Conservation (phyloP, 768 basidiomycete genomes). For the Tulasnella sp. region DNA sequence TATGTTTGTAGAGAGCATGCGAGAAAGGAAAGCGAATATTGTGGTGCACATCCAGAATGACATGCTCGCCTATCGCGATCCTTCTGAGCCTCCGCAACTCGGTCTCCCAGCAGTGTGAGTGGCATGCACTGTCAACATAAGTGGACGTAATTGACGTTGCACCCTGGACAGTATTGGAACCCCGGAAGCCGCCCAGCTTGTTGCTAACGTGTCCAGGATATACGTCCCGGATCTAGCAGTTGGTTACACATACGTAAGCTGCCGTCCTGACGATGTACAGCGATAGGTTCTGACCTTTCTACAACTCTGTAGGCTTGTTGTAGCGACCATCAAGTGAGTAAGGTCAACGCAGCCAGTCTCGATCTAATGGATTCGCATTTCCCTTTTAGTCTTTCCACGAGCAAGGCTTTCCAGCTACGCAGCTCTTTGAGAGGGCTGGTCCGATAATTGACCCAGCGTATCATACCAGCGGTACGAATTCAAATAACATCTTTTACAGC, state of each 20-base stretch:
- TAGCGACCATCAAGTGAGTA: constrained; percentile 72
- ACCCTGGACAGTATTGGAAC: constrained; percentile 85
- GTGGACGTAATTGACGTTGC: too few species aligned
- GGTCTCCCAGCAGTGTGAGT: constrained; percentile 64
- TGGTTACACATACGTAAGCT: constrained; percentile 50
- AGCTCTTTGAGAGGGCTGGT: constrained; percentile 81
- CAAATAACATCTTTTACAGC: not conserved
- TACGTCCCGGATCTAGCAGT: constrained; percentile 74
- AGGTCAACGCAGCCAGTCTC: constrained; percentile 8
- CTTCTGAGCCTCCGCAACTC: constrained; percentile 71
- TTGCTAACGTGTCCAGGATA: constrained; percentile 61
- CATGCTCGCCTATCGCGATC: constrained; percentile 78
- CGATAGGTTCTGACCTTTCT: not conserved
- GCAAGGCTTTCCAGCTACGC: constrained; percentile 76
- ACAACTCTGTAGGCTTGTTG: constrained; percentile 56
- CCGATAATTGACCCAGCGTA: constrained; percentile 84
- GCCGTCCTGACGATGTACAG: not conserved
- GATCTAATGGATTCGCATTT: not conserved
- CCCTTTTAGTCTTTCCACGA: constrained; percentile 56
- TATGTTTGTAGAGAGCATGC: constrained; percentile 42
- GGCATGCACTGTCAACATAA: not conserved
- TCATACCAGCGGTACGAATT: constrained; percentile 57
- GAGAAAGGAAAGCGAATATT: constrained; percentile 49
- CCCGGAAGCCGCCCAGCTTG: constrained; percentile 61
- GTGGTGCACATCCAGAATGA: constrained; percentile 84